These are phyloP conservation scores for Tricladium varicosporioides DNA, from an alignment of 2,329 filamentous ascomycete genomes.

Conservation along the genomic window DNA sequence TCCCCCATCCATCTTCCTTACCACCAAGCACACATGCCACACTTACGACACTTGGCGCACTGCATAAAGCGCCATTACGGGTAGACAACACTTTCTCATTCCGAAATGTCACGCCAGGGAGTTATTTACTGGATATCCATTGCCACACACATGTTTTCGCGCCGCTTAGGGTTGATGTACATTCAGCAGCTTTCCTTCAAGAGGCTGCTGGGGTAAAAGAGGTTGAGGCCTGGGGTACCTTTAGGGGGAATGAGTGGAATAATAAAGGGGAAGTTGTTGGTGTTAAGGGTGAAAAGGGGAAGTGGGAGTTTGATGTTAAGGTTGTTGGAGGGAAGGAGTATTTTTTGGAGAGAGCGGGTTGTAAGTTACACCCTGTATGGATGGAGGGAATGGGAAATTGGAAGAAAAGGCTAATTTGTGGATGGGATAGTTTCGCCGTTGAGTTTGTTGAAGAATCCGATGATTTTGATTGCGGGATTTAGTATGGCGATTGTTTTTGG, in stretches of 20 bases:
- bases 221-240: slow-evolving; percentile 77
- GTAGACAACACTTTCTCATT: slow-evolving; percentile 73
- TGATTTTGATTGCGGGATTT: slow-evolving; percentile 89
- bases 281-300: slow-evolving; percentile 37
- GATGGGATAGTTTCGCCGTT: slow-evolving; percentile 67
- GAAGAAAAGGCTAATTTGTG: neutral
- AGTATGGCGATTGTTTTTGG: slow-evolving; percentile 83
- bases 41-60: slow-evolving; percentile 54
- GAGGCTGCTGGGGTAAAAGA: slow-evolving; percentile 36
- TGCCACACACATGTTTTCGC: slow-evolving; percentile 72
- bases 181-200: slow-evolving; percentile 27
- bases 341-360: slow-evolving; percentile 72
- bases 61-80: slow-evolving; percentile 61
- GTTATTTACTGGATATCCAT: slow-evolving; percentile 81
- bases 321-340: slow-evolving; percentile 66
- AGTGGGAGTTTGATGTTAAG: slow-evolving; percentile 36
- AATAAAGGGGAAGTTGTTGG: slow-evolving; percentile 70
- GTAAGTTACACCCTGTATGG: slow-evolving; percentile 50
- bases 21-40: slow-evolving; percentile 61
- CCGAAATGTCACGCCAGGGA: slow-evolving; percentile 65
- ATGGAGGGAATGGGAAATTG: neutral
- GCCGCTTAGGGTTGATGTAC: slow-evolving; percentile 76
- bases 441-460: slow-evolving; percentile 85
- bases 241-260: slow-evolving; percentile 83
- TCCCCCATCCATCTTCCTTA: slow-evolving; percentile 41